These are phyloP conservation scores for Lentinula raphanica DNA, from an alignment of 768 basidiomycete genomes.

Conservation along the genomic window DNA sequence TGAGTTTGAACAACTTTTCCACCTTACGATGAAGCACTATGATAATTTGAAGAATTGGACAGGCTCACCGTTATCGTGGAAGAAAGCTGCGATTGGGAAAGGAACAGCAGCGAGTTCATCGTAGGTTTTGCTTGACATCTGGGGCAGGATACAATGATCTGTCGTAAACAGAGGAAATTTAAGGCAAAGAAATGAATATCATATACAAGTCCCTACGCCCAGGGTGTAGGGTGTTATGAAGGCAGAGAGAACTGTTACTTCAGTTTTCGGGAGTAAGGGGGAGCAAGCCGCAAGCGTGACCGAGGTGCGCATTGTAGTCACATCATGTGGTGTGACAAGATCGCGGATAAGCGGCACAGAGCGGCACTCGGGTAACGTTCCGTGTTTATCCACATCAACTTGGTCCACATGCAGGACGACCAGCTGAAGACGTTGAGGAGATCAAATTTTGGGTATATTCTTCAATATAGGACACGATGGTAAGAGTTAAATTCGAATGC, in stretches of 20 bases:
- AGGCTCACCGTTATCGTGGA: background rate
- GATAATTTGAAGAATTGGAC: background rate
- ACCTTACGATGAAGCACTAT: background rate
- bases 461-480: slow-evolving; percentile 69
- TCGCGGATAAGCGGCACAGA: background rate
- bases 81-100: background rate
- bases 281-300: too few species aligned
- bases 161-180: too few species aligned
- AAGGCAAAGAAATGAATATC: background rate
- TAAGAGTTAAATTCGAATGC: slow-evolving; percentile 27
- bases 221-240: background rate
- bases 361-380: background rate
- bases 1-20: slow-evolving; percentile 36
- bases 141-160: too few species aligned
- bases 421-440: background rate
- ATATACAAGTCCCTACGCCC: background rate
- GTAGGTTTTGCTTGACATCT: background rate
- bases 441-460: slow-evolving; percentile 54
- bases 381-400: background rate
- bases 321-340: background rate
- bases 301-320: background rate
- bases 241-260: too few species aligned
- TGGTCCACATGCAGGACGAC: background rate
- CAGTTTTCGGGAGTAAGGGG: too few species aligned
- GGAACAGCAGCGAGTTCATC: background rate